Evolutionary conservation across 2,329 filamentous ascomycete species (phyloP).

Genomic region (Claviceps purpurea): DNA sequence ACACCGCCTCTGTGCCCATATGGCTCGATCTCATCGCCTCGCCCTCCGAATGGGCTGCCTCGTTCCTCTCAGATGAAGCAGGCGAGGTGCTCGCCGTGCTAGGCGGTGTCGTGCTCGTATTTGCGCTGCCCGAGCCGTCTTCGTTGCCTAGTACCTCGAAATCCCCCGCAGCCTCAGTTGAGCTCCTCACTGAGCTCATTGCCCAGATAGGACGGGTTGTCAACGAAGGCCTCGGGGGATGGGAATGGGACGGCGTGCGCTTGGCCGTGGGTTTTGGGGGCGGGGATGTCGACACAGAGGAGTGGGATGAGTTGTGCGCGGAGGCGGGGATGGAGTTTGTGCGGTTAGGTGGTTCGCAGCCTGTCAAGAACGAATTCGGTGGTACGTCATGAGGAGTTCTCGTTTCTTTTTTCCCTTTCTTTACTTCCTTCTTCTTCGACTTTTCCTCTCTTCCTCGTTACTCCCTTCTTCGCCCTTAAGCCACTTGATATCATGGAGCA

Average conservation of each 20-base stretch:
- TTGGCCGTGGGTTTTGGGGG: slow-evolving; percentile 44
- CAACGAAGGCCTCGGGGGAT: slow-evolving; percentile 43
- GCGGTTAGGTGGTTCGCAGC: slow-evolving; percentile 29
- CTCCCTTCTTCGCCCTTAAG: not conserved
- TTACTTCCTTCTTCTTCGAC: no score
- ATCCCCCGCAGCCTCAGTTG: slow-evolving; percentile 8
- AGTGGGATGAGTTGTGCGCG: slow-evolving; percentile 48
- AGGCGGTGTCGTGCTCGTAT: slow-evolving; percentile 41
- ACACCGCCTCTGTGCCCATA: slow-evolving; percentile 45
- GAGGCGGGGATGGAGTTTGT: slow-evolving; percentile 51
- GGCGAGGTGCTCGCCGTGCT: slow-evolving; percentile 47
- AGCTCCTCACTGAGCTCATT: slow-evolving; percentile 27
- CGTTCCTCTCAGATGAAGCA: slow-evolving; percentile 48
- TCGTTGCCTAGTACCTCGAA: not conserved
- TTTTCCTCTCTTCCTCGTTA: not conserved
- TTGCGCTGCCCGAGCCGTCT: slow-evolving; percentile 13
- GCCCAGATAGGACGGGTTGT: slow-evolving; percentile 40
- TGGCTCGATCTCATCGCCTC: slow-evolving; percentile 51
- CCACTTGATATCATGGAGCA: no score
- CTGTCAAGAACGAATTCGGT: slow-evolving; percentile 42
- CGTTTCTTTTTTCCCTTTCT: not conserved
- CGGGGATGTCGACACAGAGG: slow-evolving; percentile 33
- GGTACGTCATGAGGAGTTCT: slow-evolving; percentile 24
- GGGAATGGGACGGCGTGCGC: slow-evolving; percentile 51
- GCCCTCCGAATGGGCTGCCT: slow-evolving; percentile 39